Evolutionary conservation across 345 rosid genomes (phyloP).

Genomic region (Rhodomyrtus tomentosa): DNA sequence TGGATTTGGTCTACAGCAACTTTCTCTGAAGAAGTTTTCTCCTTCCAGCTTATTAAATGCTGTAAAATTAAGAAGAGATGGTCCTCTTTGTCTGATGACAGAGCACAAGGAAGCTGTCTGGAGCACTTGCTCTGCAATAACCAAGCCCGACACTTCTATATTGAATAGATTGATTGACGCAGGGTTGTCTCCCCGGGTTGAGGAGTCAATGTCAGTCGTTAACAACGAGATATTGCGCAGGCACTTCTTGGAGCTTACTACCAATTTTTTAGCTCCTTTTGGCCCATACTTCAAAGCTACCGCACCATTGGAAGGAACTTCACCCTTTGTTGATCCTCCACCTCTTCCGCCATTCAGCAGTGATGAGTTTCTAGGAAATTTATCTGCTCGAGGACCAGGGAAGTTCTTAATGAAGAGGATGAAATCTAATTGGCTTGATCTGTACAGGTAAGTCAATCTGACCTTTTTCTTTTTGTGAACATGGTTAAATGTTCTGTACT

Average conservation of each 20-base stretch:
- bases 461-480: not conserved
- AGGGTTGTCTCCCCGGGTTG: constrained; percentile 89
- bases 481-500: not conserved
- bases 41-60: constrained; percentile 74
- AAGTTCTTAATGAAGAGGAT: constrained; percentile 87
- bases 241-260: constrained; percentile 95
- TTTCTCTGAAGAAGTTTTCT: constrained; percentile 77
- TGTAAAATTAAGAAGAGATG: constrained; percentile 83
- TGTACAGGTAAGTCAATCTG: constrained; percentile 53
- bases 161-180: constrained; percentile 93
- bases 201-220: constrained; percentile 98
- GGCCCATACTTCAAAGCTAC: constrained; percentile 77
- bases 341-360: constrained; percentile 47
- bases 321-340: constrained; percentile 89
- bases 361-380: constrained; percentile 70
- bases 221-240: constrained; percentile 91
- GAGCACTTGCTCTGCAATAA: constrained; percentile 71
- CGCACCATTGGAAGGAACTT: constrained; percentile 80
- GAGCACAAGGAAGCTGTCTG: constrained; percentile 98
- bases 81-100: constrained; percentile 94
- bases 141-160: constrained; percentile 91
- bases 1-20: constrained; percentile 69
- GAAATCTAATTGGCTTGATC: constrained; percentile 94
- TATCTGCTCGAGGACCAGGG: constrained; percentile 84
- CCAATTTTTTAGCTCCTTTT: constrained; percentile 94